Percentiles rank a stretch among this genome's conserved stretches.
These are phyloP conservation scores for Aspergillus bridgeri DNA, from an alignment of 495 filamentous ascomycete species.

Conservation along the genomic window DNA sequence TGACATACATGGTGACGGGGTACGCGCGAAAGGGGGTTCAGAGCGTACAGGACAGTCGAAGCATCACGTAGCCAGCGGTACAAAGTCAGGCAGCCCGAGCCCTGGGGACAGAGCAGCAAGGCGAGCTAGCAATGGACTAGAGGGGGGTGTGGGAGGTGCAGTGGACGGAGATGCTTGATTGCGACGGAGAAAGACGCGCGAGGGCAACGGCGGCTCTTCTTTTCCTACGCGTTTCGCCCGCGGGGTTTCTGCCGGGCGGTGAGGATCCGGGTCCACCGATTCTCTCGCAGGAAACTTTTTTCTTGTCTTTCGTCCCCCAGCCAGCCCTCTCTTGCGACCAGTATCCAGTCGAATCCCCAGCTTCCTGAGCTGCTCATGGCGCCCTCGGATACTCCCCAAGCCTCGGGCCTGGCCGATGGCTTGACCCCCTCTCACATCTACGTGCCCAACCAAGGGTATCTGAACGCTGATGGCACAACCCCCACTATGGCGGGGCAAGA, in stretches of 20 bases:
- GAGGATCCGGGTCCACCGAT: slow-evolving; percentile 26
- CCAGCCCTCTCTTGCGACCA: slow-evolving; percentile 4
- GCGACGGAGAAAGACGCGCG: slow-evolving; percentile 15
- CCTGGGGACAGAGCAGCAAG: slow-evolving; percentile 6
- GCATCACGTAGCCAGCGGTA: slow-evolving; percentile 37
- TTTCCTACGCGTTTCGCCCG: slow-evolving; percentile 30
- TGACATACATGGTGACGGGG: slow-evolving; percentile 82
- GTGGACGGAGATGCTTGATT: neutral
- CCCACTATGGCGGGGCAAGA: slow-evolving; percentile 38
- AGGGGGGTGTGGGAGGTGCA: too few relatives aligned
- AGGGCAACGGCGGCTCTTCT: slow-evolving; percentile 1
- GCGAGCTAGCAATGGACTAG: neutral
- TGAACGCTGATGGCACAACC: slow-evolving; percentile 30
- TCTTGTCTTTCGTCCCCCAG: slow-evolving; percentile 7
- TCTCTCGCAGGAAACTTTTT: slow-evolving; percentile 30
- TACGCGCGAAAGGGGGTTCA: slow-evolving; percentile 32
- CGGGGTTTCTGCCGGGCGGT: slow-evolving; percentile 47
- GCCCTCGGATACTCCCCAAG: slow-evolving; percentile 21
- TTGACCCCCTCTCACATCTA: slow-evolving; percentile 51
- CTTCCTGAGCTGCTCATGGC: slow-evolving; percentile 22
- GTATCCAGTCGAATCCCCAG: neutral
- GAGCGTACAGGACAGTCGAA: slow-evolving; percentile 25
- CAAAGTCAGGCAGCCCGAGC: slow-evolving; percentile 10
- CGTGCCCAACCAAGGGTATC: slow-evolving; percentile 54
- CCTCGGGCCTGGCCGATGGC: slow-evolving; percentile 40